Base-by-base conservation (phyloP, 2,329 filamentous ascomycete genomes). In the Escovopsis sp. region DNA sequence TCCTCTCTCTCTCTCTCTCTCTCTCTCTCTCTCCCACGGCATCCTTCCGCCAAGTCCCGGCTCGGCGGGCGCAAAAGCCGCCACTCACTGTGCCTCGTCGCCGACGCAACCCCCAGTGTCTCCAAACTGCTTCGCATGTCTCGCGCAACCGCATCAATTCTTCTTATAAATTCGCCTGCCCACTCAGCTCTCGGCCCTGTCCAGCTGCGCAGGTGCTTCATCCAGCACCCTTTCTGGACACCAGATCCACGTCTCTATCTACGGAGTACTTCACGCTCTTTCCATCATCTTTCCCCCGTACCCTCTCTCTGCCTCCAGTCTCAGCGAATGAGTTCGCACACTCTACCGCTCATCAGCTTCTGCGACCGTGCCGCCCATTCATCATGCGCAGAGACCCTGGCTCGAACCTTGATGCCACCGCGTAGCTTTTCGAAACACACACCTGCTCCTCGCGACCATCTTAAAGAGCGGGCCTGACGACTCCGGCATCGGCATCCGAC, bases 321-420 rank as follows among this genome's bases (percentile, higher is more conserved):
- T 37, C 26, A 38, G 33, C 30, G 37, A 38, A 37, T 30, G 28
- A 30, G 28, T 6, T 30, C 28, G 28, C 34, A 19, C 11, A 15
- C 15, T 15, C 34, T 36, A 12, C 34, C n/a, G 3, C 8, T 19
- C 34, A 12, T 15, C 18, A 8, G 18, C 34, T n/a, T 9, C 34
- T 36, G 35, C 41, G 18, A 37, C 35, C 12, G 41, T 36, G 35
- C 38, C 38, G 36, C 42, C 38, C 39, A 40, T 48, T 39, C 48
- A 50, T 41, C 43, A 51, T 52, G 50, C 48, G 46, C 39, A 50
- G 44, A 34, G 44, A 43, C 41, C 46, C 46, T 42, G 39, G 40
- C 45, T 39, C 45, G 47, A 44, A 51, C 43, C 45, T 43, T 45
- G 48, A 41, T 41, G 43, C 40, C 46, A 44, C 45, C 45, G 45